These are phyloP conservation scores for Pleurotus cornucopiae DNA, from an alignment of 768 basidiomycete genomes.

Conservation along the genomic window DNA sequence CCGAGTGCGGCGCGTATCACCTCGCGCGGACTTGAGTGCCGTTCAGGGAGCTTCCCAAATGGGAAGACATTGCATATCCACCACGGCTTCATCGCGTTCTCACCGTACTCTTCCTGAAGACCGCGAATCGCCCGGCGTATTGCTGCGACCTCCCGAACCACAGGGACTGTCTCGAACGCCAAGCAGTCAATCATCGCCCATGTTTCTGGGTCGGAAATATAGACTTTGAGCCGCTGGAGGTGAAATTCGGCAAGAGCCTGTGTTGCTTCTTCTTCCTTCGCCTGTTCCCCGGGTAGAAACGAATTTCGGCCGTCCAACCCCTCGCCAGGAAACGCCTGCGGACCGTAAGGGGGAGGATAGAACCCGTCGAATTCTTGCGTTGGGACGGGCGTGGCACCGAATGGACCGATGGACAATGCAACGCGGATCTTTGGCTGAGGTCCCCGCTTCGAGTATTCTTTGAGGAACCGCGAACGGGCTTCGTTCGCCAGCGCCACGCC, in stretches of 20 bases:
- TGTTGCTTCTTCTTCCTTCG: slow-evolving; percentile 34
- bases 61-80: slow-evolving; percentile 73
- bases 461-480: slow-evolving; percentile 34
- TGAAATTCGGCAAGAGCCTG: slow-evolving; percentile 60
- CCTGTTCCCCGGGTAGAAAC: slow-evolving; percentile 27
- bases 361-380: slow-evolving; percentile 72
- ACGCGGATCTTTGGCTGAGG: slow-evolving; percentile 33
- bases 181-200: slow-evolving; percentile 61
- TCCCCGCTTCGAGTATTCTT: slow-evolving; percentile 13
- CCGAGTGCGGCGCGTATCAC: slow-evolving; percentile 39
- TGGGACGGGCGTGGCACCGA: slow-evolving; percentile 60
- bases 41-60: slow-evolving; percentile 41
- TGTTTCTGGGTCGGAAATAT: slow-evolving; percentile 38
- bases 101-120: slow-evolving; percentile 23
- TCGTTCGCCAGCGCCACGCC: slow-evolving; percentile 47
- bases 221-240: slow-evolving; percentile 52
- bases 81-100: slow-evolving; percentile 50
- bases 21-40: slow-evolving; percentile 24
- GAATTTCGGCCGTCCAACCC: slow-evolving; percentile 34
- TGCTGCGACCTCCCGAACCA: slow-evolving; percentile 59
- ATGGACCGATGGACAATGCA: slow-evolving; percentile 72
- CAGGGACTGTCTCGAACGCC: slow-evolving; percentile 78
- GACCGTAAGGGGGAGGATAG: slow-evolving; percentile 76
- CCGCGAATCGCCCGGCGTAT: slow-evolving; percentile 55
- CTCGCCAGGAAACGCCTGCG: slow-evolving; percentile 22